Evolutionary conservation across 805 yeast genomes (phyloP).

Genomic region (Nakazawaea anatomiae): DNA sequence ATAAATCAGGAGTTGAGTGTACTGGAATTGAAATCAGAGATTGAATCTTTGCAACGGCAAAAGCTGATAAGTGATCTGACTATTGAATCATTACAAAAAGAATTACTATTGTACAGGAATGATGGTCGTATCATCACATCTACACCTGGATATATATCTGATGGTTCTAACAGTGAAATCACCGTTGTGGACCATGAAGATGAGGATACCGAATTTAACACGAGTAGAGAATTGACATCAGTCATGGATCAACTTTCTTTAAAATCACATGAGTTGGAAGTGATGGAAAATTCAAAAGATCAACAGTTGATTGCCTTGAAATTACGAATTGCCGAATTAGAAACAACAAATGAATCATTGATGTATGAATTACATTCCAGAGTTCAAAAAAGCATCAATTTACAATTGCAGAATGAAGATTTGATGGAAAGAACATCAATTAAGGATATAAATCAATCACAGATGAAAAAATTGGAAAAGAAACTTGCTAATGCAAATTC

Average conservation of each 20-base stretch:
- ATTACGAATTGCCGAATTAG: conserved; percentile 12
- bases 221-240: conserved; percentile 14
- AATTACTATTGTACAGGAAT: neutral
- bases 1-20: conserved; percentile 50
- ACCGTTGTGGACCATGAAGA: conserved; percentile 17
- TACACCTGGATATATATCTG: neutral
- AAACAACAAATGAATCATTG: conserved; percentile 12
- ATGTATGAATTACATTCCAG: conserved; percentile 19
- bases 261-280: neutral
- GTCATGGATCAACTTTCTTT: conserved; percentile 11
- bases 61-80: neutral
- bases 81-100: neutral
- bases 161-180: conserved; percentile 12
- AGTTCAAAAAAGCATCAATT: conserved; percentile 25
- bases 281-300: conserved; percentile 4
- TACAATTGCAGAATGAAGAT: conserved; percentile 36
- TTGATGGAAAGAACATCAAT: conserved; percentile 23
- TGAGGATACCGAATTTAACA: conserved; percentile 7
- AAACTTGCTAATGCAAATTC: neutral
- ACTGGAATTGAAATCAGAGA: neutral
- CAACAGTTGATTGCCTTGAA: conserved; percentile 9
- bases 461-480: neutral
- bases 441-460: neutral
- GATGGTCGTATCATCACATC: neutral
- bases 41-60: conserved; percentile 2